phyloP scores from a whole-genome alignment of 2,329 filamentous ascomycete genomes.

The Pseudocercospora vitis region DNA sequence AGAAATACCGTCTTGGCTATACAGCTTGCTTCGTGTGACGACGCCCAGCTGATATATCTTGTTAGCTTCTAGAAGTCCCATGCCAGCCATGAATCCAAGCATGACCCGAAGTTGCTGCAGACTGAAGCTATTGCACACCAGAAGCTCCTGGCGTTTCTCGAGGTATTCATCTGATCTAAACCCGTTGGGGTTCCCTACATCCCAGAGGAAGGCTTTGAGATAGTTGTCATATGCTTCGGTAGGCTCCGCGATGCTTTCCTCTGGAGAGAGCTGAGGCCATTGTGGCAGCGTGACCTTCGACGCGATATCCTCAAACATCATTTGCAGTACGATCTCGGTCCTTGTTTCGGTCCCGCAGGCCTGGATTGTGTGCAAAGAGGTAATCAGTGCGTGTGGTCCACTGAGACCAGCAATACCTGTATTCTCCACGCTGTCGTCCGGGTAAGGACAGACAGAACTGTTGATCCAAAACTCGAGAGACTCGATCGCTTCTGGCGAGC shows the following conservation, averaged over 20 bases:
- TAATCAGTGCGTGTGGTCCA: constrained; percentile 8
- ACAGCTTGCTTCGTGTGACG: too few species aligned
- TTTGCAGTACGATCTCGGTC: background rate
- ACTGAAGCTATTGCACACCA: background rate
- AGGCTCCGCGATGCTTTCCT: background rate
- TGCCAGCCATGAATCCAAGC: constrained; percentile 3
- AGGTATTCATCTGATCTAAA: background rate
- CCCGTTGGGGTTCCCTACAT: background rate
- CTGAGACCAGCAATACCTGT: background rate
- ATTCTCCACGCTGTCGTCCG: background rate
- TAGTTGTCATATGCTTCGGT: background rate
- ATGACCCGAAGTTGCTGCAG: background rate
- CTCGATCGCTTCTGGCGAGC: background rate
- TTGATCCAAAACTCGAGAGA: background rate
- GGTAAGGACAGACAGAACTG: background rate
- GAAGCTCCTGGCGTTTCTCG: background rate
- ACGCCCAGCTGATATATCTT: constrained; percentile 5
- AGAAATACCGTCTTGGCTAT: too few species aligned
- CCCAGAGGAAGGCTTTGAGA: background rate
- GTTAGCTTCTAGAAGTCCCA: background rate
- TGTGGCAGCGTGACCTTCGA: background rate
- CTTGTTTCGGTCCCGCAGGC: background rate
- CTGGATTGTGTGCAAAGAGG: constrained; percentile 1
- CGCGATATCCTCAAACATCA: constrained; percentile 4
- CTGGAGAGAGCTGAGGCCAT: background rate